phyloP scores from a whole-genome alignment of 2,329 filamentous ascomycete genomes.

The Nothophoma quercina region DNA sequence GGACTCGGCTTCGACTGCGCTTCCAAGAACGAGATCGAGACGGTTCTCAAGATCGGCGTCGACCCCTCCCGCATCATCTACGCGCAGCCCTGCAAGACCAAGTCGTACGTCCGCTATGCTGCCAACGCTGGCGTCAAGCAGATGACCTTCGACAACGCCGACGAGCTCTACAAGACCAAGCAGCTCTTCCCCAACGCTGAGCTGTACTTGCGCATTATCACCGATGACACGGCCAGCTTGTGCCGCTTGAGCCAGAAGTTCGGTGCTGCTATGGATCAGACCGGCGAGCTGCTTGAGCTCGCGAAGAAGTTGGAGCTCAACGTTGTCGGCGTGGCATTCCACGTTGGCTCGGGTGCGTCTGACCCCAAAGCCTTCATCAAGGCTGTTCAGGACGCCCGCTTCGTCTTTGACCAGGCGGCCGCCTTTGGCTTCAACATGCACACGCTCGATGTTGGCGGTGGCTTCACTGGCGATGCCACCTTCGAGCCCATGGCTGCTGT shows the following conservation, averaged over 20 bases:
- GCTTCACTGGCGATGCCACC: slow-evolving; percentile 88
- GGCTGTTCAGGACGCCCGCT: slow-evolving; percentile 86
- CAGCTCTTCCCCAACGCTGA: slow-evolving; percentile 88
- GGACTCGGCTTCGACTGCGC: slow-evolving; percentile 98
- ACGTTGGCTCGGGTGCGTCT: slow-evolving; percentile 94
- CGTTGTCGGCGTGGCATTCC: slow-evolving; percentile 95
- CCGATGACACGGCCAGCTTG: slow-evolving; percentile 92
- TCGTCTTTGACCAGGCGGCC: slow-evolving; percentile 85
- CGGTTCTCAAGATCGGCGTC: slow-evolving; percentile 82
- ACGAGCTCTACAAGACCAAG: slow-evolving; percentile 98
- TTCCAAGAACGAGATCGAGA: slow-evolving; percentile 96
- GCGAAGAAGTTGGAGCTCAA: slow-evolving; percentile 86
- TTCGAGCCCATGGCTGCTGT: slow-evolving; percentile 91
- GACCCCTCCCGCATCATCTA: slow-evolving; percentile 95
- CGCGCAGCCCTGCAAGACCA: slow-evolving; percentile 99
- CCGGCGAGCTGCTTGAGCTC: slow-evolving; percentile 76
- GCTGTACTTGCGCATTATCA: slow-evolving; percentile 92
- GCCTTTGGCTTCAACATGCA: slow-evolving; percentile 80
- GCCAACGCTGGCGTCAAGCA: slow-evolving; percentile 85
- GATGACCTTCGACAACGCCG: slow-evolving; percentile 99
- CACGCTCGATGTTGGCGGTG: slow-evolving; percentile 92
- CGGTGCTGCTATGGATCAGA: slow-evolving; percentile 85
- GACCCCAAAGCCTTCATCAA: slow-evolving; percentile 92
- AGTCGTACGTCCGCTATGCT: slow-evolving; percentile 94
- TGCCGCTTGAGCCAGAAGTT: slow-evolving; percentile 98